Evolutionary conservation across 2,329 filamentous ascomycete species (phyloP).

Genomic region (Teratosphaeriaceae sp.): DNA sequence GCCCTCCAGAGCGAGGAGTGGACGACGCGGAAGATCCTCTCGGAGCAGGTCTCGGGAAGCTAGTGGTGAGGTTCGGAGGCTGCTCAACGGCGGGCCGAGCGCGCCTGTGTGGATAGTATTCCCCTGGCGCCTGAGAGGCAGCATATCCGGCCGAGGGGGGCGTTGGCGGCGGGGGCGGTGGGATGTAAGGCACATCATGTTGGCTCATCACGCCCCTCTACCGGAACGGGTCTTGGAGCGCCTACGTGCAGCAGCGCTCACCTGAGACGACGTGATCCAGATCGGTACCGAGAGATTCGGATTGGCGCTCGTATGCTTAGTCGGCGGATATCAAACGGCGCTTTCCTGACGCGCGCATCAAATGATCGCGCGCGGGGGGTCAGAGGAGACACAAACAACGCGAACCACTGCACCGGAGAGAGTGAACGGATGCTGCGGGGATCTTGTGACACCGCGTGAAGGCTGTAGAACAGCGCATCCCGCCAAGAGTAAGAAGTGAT

Average conservation of each 20-base stretch:
- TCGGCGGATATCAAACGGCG: neutral
- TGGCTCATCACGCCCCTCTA: conserved; percentile 21
- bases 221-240: too few relatives aligned
- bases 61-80: conserved; percentile 36
- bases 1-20: conserved; percentile 32
- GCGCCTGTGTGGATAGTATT: conserved; percentile 15
- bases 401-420: neutral
- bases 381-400: conserved; percentile 3
- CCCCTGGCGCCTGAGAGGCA: conserved; percentile 11
- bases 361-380: conserved; percentile 9
- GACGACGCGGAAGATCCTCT: conserved; percentile 30
- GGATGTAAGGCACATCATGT: conserved; percentile 20
- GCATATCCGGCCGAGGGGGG: conserved; percentile 11
- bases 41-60: conserved; percentile 31
- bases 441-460: conserved; percentile 4
- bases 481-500: neutral
- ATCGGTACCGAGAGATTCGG: neutral
- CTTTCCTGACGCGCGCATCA: neutral
- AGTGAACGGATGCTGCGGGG: neutral
- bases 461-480: conserved; percentile 1
- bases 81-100: conserved; percentile 28
- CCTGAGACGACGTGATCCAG: neutral
- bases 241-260: conserved; percentile 3
- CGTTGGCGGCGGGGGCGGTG: conserved; percentile 22
- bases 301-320: neutral